These are phyloP conservation scores for Daldinia childiae DNA, from an alignment of 495 filamentous ascomycete genomes.

Conservation along the genomic window DNA sequence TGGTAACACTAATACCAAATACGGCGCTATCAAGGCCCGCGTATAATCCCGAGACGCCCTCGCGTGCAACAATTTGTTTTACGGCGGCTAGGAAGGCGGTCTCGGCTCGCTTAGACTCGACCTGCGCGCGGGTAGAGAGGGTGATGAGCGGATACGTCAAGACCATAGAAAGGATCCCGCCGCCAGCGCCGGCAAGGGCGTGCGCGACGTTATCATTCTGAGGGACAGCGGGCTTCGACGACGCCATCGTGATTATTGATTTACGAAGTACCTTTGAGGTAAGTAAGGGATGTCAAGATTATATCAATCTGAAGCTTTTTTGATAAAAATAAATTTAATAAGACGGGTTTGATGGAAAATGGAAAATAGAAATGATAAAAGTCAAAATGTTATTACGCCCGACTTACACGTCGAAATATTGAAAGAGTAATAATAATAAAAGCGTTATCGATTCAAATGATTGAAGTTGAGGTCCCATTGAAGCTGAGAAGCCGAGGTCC, in stretches of 20 bases:
- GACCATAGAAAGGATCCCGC: conserved; percentile 93
- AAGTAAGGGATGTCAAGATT: not conserved
- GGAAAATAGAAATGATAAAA: not conserved
- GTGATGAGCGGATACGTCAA: conserved; percentile 98
- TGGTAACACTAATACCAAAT: conserved; percentile 97
- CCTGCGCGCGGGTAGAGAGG: conserved; percentile 95
- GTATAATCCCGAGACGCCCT: conserved; percentile 88
- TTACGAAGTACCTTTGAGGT: not conserved
- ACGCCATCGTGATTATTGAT: conserved; percentile 39
- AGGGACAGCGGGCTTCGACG: conserved; percentile 60
- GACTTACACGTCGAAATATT: not conserved
- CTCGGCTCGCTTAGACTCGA: conserved; percentile 92
- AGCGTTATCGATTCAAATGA: conserved; percentile 4
- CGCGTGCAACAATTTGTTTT: conserved; percentile 86
- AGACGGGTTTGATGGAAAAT: not conserved
- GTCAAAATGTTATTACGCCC: not conserved
- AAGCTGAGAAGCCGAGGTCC: conserved; percentile 46
- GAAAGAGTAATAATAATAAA: not conserved
- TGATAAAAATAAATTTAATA: not conserved
- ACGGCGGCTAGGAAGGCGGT: conserved; percentile 82
- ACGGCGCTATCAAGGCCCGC: conserved; percentile 88
- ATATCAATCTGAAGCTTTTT: not conserved
- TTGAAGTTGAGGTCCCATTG: not conserved
- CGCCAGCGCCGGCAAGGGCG: conserved; percentile 86
- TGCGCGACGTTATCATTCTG: conserved; percentile 94